Conservation (phyloP, 2,329 filamentous ascomycete genomes). For the Pseudogymnoascus sp. region DNA sequence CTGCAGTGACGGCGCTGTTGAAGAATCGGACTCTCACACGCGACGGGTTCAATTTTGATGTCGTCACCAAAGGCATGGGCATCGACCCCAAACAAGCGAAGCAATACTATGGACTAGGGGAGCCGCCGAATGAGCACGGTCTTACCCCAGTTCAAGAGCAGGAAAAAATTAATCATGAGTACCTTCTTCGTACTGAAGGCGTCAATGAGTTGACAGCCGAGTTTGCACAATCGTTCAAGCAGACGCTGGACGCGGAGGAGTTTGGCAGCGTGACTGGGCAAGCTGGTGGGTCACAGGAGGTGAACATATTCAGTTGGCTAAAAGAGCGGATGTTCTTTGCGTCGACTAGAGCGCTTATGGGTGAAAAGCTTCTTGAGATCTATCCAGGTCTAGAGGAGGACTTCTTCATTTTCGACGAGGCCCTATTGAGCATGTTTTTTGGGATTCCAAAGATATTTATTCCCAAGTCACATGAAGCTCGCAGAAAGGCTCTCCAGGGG, state of each 20-base stretch:
- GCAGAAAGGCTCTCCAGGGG: neutral
- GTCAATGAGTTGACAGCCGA: neutral
- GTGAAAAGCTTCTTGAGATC: neutral
- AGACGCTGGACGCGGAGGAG: neutral
- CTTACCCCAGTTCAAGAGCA: neutral
- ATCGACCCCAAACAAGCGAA: neutral
- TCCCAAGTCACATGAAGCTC: neutral
- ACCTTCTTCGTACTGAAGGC: neutral
- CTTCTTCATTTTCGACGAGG: neutral
- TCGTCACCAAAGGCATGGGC: neutral
- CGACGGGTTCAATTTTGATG: neutral
- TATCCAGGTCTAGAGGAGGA: neutral
- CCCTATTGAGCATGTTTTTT: neutral
- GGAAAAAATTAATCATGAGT: constrained; percentile 5
- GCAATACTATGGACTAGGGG: neutral
- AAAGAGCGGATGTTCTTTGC: neutral
- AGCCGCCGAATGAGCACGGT: neutral
- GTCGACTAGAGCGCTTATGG: constrained; percentile 3
- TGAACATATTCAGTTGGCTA: neutral
- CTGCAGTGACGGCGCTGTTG: neutral
- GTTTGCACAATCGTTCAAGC: neutral
- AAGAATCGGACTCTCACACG: neutral
- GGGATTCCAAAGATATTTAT: neutral
- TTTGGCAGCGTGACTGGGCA: neutral
- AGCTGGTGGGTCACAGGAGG: neutral